These are phyloP conservation scores for Petunia hybrid DNA, from an alignment of 305 asterid genomes.

Conservation along the genomic window DNA sequence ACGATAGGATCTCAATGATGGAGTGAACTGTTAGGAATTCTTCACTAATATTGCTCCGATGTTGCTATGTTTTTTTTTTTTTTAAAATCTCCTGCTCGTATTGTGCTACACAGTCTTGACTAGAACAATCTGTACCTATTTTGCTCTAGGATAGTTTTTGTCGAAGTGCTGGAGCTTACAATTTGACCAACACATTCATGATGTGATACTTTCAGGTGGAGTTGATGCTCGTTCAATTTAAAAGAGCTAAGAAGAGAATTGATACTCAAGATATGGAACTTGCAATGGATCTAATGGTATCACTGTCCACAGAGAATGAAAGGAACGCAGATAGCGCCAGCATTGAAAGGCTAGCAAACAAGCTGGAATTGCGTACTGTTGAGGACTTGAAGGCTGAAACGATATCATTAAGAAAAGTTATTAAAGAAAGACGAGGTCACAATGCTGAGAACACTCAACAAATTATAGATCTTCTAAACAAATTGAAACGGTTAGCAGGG, in stretches of 20 bases:
- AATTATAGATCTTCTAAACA: constrained; percentile 58
- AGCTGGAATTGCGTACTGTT: constrained; percentile 61
- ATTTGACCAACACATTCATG: not conserved
- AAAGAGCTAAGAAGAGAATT: constrained; percentile 62
- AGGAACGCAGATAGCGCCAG: constrained; percentile 73
- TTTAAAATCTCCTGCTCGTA: not conserved
- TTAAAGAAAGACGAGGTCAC: constrained; percentile 54
- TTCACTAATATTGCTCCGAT: not conserved
- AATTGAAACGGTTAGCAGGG: constrained; percentile 64
- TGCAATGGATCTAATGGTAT: constrained; percentile 87
- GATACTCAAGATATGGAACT: constrained; percentile 93
- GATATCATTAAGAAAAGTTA: constrained; percentile 56
- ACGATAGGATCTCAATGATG: not conserved
- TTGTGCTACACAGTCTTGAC: not conserved
- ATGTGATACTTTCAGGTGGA: constrained; percentile 58
- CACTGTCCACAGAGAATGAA: constrained; percentile 59
- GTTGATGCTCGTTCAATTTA: constrained; percentile 62
- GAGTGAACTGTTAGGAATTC: not conserved
- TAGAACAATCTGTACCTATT: not conserved
- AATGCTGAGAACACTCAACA: constrained; percentile 59
- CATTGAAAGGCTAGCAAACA: constrained; percentile 78
- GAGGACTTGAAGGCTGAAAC: constrained; percentile 72
- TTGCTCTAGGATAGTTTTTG: not conserved
- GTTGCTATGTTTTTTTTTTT: not conserved
- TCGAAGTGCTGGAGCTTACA: not conserved